phyloP scores from a whole-genome alignment of 106 monocot species.

The Acorus gramineus region DNA sequence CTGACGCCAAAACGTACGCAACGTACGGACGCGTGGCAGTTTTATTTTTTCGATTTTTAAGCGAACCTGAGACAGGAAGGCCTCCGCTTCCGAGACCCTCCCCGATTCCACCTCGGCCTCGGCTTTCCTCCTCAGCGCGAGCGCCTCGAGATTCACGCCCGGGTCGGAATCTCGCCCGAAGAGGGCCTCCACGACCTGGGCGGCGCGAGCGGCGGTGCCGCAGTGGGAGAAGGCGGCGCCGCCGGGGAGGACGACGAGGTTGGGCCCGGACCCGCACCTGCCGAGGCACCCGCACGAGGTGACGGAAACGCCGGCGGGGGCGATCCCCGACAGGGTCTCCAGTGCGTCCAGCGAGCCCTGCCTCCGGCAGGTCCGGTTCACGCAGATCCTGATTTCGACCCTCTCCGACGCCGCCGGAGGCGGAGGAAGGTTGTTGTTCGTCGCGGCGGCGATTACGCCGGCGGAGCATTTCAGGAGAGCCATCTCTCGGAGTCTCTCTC shows the following conservation, averaged over 20 bases:
- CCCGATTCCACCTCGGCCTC: conserved; percentile 40
- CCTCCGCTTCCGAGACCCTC: conserved; percentile 27
- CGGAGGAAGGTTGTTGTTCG: neutral
- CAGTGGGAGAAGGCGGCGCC: conserved; percentile 43
- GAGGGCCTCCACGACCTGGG: conserved; percentile 27
- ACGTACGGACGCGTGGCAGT: neutral
- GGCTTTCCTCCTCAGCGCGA: conserved; percentile 35
- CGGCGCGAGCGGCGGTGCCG: conserved; percentile 45
- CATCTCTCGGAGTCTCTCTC: no score
- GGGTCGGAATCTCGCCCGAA: conserved; percentile 27
- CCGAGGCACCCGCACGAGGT: conserved; percentile 65
- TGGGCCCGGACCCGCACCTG: conserved; percentile 59
- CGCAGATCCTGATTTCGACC: conserved; percentile 55
- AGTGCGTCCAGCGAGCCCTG: conserved; percentile 51
- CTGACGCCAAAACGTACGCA: neutral
- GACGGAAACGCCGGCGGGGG: conserved; percentile 42
- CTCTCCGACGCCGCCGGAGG: conserved; percentile 2
- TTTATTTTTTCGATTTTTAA: neutral
- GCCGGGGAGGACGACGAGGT: conserved; percentile 48
- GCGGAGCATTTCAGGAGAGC: no score
- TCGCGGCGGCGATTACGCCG: no score
- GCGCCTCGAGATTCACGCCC: conserved; percentile 22
- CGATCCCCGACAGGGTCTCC: conserved; percentile 36
- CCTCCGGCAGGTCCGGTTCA: conserved; percentile 47
- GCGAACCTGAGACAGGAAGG: conserved; percentile 39